Evolutionary conservation across 2,329 filamentous ascomycete genomes (phyloP), one percentile per base, ranked within the genome.

Genomic region (Bipolaris cookei): DNA sequence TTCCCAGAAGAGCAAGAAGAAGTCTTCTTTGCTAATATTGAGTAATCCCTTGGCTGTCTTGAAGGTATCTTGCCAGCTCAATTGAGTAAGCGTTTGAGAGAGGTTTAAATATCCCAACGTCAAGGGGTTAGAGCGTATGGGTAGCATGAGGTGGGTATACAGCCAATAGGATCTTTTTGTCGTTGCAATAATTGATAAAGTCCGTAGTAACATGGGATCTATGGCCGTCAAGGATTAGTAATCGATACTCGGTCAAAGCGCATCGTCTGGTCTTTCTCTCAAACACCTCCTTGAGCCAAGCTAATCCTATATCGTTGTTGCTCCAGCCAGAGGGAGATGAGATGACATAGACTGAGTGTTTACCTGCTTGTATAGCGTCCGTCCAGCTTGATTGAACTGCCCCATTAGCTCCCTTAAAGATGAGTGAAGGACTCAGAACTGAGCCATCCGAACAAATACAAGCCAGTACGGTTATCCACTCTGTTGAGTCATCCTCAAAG

Each of bases 251-350:
- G 3, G 38, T 13, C 2, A 7, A 13, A 41, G 38, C 18, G 3
- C 21, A 3, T 8, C 18, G 38, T 41, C 18, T 13, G 18, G 18
- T 41, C 38, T 41, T 18, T 23, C 38, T 21, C 4, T n/a, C n/a
- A n/a, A n/a, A n/a, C n/a, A n/a, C n/a, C n/a, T n/a, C n/a, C n/a
- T n/a, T n/a, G n/a, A n/a, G 42, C 61, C 56, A 64, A 10, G 41
- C 49, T 6, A 59, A 21, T 10, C 53, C 53, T 16, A 62, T 52
- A 32, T 64, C 43, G 28, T 64, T 56, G 41, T 62, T 64, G 1
- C 28, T 48, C 55, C 51, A 61, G 39, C 55, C 38, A 43, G 48
- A 32, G 6, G 47, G 42, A 21, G 44, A 58, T 53, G 37, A 47
- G 11, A 16, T 52, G n/a, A n/a, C n/a, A n/a, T n/a, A n/a, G n/a